Percentiles rank a stretch among this genome's conserved stretches.
Evolutionary conservation across 352 stramenopile species (phyloP).

Genomic region (Phytophthora palmivora): DNA sequence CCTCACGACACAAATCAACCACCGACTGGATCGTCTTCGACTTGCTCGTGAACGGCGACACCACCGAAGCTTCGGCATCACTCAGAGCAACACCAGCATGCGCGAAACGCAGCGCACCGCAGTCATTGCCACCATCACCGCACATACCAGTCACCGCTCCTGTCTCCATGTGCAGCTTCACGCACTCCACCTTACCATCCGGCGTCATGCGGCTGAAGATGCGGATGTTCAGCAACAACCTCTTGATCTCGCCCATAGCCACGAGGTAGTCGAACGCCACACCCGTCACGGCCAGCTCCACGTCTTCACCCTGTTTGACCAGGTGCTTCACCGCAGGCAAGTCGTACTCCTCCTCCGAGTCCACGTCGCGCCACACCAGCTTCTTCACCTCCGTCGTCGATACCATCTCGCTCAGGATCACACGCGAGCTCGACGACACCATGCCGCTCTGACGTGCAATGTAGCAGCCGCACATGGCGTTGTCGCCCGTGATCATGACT

Average conservation of each 20-base stretch:
- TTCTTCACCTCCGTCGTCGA: slow-evolving; percentile 32
- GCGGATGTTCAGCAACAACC: slow-evolving; percentile 67
- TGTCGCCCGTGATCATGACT: slow-evolving; percentile 89
- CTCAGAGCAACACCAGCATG: slow-evolving; percentile 92
- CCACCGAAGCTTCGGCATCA: slow-evolving; percentile 88
- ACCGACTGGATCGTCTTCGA: slow-evolving; percentile 43
- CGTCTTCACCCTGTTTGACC: slow-evolving; percentile 26
- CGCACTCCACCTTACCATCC: slow-evolving; percentile 72
- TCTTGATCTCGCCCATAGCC: slow-evolving; percentile 61
- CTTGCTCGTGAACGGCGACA: slow-evolving; percentile 91
- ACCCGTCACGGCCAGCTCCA: slow-evolving; percentile 76
- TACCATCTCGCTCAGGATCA: slow-evolving; percentile 50
- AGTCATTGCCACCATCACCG: slow-evolving; percentile 91
- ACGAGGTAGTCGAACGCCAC: slow-evolving; percentile 75
- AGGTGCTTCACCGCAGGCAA: slow-evolving; percentile 42
- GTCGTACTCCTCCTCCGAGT: slow-evolving; percentile 46
- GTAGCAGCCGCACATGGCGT: slow-evolving; percentile 59
- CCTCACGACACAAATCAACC: slow-evolving; percentile 87
- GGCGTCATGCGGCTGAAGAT: slow-evolving; percentile 88
- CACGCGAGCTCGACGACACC: slow-evolving; percentile 33
- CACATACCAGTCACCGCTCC: slow-evolving; percentile 85
- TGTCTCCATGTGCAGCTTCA: slow-evolving; percentile 66
- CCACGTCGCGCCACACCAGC: slow-evolving; percentile 59
- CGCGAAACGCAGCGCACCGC: slow-evolving; percentile 89
- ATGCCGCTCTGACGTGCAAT: slow-evolving; percentile 57